Evolutionary conservation across 345 rosid species (phyloP), one percentile per base, ranked within the genome.

Genomic region (Dipteronia sinensis): DNA sequence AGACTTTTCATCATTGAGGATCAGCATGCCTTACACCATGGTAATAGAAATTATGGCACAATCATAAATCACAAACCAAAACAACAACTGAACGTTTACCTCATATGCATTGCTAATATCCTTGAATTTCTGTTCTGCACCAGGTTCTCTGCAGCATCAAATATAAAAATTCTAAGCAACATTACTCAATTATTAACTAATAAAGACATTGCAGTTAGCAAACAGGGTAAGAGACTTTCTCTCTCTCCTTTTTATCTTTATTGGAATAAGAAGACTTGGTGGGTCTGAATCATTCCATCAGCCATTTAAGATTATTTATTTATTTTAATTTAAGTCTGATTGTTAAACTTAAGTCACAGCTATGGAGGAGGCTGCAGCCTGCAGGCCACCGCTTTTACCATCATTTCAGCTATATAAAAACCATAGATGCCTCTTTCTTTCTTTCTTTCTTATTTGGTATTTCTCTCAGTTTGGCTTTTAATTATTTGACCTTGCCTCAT

Each of bases 31-130:
- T 56, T 47, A 20, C 38, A 69, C 40, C 59, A 51, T 44, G 71
- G 13, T 49, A 51, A 62, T 7, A 67, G 51, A 49, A 40, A 69
- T 34, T 53, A 49, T 34, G 42, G 73, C 44, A 34, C 17, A 53
- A 49, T 76, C 20, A 75, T 19, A 73, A 40, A 38, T 25, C 69
- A 51, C 69, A 65, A 77, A 53, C 72, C 19, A 75, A 9, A 58
- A 69, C 65, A n/a, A n/a, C n/a, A 61, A 58, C 63, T 53, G 47
- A 61, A 77, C n/a, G 61, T 78, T 82, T 73, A 93, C 99, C 98
- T 97, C 99, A 29, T 97, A 97, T 10, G 98, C 99, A 82, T 97
- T 97, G 72, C 99, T 93, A 79, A 97, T 97, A 58, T 97, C 98
- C 92, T 94, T 97, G 81, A 97, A 94, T 80, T 93, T 94, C 83